phyloP scores from a whole-genome alignment of 164 flowering plant genomes.

The Umbellularia californica region DNA sequence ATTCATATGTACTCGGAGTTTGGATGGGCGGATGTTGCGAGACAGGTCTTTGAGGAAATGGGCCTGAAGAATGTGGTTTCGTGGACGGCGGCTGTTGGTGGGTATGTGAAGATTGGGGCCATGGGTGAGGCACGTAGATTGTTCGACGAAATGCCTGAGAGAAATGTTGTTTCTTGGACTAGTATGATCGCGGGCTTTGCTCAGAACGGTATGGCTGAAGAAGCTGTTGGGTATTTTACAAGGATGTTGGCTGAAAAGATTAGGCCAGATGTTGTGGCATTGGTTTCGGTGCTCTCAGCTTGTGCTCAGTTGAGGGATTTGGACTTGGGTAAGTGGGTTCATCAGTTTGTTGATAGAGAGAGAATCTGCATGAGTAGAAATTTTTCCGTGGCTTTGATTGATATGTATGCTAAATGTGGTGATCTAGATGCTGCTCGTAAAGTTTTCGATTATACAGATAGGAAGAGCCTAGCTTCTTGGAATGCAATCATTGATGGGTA shows the following conservation, averaged over 20 bases:
- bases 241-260: constrained; percentile 13
- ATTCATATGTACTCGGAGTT: constrained; percentile 18
- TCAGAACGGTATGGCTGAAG: constrained; percentile 10
- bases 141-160: constrained; percentile 23
- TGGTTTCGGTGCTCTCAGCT: constrained; percentile 21
- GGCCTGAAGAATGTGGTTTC: constrained; percentile 16
- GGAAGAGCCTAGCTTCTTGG: constrained; percentile 11
- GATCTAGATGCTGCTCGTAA: constrained; percentile 21
- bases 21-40: constrained; percentile 9
- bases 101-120: constrained; percentile 15
- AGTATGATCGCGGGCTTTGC: constrained; percentile 20
- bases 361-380: constrained; percentile 5
- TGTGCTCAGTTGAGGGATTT: constrained; percentile 13
- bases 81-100: constrained; percentile 13
- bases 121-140: constrained; percentile 14
- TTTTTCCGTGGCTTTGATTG: constrained; percentile 18
- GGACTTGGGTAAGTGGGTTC: constrained; percentile 20
- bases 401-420: constrained; percentile 29
- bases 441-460: constrained; percentile 18
- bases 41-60: constrained; percentile 16
- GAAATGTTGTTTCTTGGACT: constrained; percentile 29
- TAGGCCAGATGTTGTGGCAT: constrained; percentile 18
- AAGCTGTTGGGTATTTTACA: constrained; percentile 19
- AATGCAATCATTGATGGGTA: constrained; percentile 17
- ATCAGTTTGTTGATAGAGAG: constrained; percentile 12